Conservation (phyloP, 2,329 filamentous ascomycete species). For the Cercospora zeae-maydis region DNA sequence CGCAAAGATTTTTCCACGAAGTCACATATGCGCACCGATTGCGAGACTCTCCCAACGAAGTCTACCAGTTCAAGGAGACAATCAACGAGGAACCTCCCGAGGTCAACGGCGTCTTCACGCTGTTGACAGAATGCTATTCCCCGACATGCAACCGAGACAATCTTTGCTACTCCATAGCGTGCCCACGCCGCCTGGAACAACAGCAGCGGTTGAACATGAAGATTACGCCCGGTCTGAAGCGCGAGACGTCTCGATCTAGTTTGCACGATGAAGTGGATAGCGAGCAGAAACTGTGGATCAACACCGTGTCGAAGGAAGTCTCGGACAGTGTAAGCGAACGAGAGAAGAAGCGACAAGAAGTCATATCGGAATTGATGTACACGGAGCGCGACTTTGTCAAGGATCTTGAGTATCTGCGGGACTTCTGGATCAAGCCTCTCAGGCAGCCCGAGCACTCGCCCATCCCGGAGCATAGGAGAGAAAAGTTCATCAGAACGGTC, state of each 20-base stretch:
- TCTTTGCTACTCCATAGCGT: constrained; percentile 96
- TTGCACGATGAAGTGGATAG: constrained; percentile 80
- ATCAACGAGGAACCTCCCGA: constrained; percentile 79
- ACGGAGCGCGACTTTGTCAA: constrained; percentile 99
- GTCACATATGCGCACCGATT: constrained; percentile 96
- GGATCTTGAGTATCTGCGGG: constrained; percentile 91
- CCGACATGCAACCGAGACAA: constrained; percentile 94
- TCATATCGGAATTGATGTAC: constrained; percentile 98
- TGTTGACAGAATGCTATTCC: constrained; percentile 95
- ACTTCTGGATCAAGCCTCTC: constrained; percentile 97
- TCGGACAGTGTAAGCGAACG: constrained; percentile 83
- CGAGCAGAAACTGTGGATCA: constrained; percentile 99
- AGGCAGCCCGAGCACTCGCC: constrained; percentile 74
- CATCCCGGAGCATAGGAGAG: constrained; percentile 80
- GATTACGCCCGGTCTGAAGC: constrained; percentile 79
- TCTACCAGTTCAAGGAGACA: constrained; percentile 95
- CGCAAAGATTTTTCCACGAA: constrained; percentile 98
- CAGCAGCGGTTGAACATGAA: constrained; percentile 92
- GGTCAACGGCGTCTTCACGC: constrained; percentile 94
- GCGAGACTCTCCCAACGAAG: constrained; percentile 87
- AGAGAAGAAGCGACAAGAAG: constrained; percentile 96
- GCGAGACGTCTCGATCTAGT: constrained; percentile 65
- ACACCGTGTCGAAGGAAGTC: constrained; percentile 92
- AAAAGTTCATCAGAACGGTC: constrained; percentile 88
- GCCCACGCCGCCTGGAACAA: constrained; percentile 87